These are phyloP conservation scores for Beta corolliflora DNA, from an alignment of 179 eudicot genomes.

Conservation along the genomic window DNA sequence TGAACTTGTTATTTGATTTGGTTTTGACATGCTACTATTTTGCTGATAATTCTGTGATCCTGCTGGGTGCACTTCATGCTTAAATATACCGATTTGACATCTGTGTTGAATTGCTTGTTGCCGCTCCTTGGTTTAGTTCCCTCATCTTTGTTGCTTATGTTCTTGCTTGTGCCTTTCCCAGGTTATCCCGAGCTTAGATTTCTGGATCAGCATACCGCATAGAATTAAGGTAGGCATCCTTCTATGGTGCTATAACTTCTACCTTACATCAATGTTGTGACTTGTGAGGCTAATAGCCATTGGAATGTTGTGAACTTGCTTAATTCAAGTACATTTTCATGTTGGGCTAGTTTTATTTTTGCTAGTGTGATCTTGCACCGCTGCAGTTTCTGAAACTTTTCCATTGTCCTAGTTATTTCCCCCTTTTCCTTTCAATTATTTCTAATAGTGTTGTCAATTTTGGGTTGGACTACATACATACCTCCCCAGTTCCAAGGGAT, in stretches of 20 bases:
- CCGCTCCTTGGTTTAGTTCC: neutral
- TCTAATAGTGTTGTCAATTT: neutral
- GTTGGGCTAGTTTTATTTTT: neutral
- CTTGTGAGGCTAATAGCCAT: neutral
- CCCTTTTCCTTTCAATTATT: neutral
- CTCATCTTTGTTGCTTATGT: slow-evolving; percentile 8
- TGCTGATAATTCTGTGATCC: neutral
- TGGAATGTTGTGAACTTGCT: neutral
- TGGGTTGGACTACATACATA: neutral
- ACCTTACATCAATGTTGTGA: neutral
- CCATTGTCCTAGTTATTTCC: neutral
- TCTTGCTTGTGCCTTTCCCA: slow-evolving; percentile 29
- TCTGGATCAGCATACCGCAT: slow-evolving; percentile 87
- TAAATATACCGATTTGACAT: neutral
- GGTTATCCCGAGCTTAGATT: slow-evolving; percentile 84
- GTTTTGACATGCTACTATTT: slow-evolving; percentile 11
- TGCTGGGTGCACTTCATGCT: neutral
- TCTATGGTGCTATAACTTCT: neutral
- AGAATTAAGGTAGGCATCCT: slow-evolving; percentile 61
- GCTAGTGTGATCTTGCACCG: neutral
- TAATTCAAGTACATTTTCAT: neutral
- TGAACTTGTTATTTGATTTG: slow-evolving; percentile 1
- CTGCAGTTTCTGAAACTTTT: neutral
- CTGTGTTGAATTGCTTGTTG: slow-evolving; percentile 11
- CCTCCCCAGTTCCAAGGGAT: neutral